Percentiles rank a stretch among this genome's conserved stretches.
These are phyloP conservation scores for Curvularia sp. DNA, from an alignment of 2,329 filamentous ascomycete species.

Conservation along the genomic window DNA sequence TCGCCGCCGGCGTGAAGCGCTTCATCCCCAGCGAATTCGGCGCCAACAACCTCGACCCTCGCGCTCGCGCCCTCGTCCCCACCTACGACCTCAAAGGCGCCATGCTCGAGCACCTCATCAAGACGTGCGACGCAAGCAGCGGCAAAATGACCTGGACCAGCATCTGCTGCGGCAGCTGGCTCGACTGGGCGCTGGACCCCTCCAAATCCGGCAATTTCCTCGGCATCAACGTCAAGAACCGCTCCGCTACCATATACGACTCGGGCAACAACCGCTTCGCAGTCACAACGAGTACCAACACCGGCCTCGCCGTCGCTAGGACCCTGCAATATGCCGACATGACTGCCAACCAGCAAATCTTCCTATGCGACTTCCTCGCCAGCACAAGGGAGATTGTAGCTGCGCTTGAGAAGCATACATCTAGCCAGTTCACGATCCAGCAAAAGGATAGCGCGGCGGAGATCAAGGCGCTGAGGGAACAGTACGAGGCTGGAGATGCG, in stretches of 20 bases:
- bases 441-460: conserved; percentile 14
- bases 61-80: conserved; percentile 40
- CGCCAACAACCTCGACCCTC: conserved; percentile 46
- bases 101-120: conserved; percentile 47
- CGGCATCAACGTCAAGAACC: conserved; percentile 28
- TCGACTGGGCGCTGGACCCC: conserved; percentile 35
- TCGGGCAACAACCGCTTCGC: conserved; percentile 27
- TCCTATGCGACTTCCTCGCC: conserved; percentile 31
- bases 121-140: conserved; percentile 25
- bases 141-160: conserved; percentile 30
- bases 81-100: conserved; percentile 49
- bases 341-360: conserved; percentile 35
- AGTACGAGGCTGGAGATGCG: conserved; percentile 29
- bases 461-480: conserved; percentile 17
- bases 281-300: conserved; percentile 28
- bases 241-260: conserved; percentile 30
- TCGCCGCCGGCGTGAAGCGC: conserved; percentile 50
- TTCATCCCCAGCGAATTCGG: conserved; percentile 54
- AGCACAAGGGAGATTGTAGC: conserved; percentile 23
- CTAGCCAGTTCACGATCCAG: conserved; percentile 24
- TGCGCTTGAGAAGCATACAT: conserved; percentile 22
- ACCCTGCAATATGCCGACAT: conserved; percentile 10
- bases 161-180: conserved; percentile 34
- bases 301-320: conserved; percentile 29
- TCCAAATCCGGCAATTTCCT: conserved; percentile 32